Conservation (phyloP, 2,329 filamentous ascomycete genomes). For the Aspergillus sp. region DNA sequence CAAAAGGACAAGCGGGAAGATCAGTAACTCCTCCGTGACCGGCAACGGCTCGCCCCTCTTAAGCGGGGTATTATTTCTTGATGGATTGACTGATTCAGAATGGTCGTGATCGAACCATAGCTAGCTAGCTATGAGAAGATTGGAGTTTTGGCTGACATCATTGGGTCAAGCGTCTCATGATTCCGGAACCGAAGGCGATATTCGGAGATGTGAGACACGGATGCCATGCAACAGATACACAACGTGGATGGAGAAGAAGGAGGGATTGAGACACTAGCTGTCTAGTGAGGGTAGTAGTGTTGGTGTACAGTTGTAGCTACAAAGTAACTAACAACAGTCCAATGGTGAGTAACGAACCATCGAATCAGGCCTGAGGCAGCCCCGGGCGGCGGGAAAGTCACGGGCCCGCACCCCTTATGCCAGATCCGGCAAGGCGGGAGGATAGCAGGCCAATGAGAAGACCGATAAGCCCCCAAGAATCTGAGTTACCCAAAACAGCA, state of each 20-base stretch:
- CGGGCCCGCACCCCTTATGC: slow-evolving; percentile 3
- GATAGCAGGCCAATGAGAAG: background rate
- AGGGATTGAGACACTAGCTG: background rate
- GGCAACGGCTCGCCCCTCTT: background rate
- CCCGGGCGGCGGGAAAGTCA: background rate
- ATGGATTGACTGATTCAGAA: background rate
- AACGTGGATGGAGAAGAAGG: background rate
- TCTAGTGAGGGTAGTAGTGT: background rate
- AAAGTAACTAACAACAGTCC: background rate
- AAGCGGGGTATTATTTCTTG: background rate
- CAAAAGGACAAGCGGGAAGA: background rate
- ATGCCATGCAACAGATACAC: background rate
- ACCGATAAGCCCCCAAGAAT: slow-evolving; percentile 16
- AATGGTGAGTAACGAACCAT: background rate
- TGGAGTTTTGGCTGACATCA: background rate
- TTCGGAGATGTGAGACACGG: background rate
- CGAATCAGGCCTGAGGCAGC: slow-evolving; percentile 1
- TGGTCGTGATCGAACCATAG: background rate
- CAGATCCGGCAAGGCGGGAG: background rate
- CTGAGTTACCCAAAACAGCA: slow-evolving; percentile 22
- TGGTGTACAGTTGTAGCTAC: too few relatives aligned
- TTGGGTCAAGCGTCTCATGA: too few relatives aligned
- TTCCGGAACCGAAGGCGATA: background rate
- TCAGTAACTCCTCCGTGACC: background rate
- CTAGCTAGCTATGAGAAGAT: background rate